phyloP scores from a whole-genome alignment of 2,329 filamentous ascomycete species.

The Beauveria scarabaeidicola region DNA sequence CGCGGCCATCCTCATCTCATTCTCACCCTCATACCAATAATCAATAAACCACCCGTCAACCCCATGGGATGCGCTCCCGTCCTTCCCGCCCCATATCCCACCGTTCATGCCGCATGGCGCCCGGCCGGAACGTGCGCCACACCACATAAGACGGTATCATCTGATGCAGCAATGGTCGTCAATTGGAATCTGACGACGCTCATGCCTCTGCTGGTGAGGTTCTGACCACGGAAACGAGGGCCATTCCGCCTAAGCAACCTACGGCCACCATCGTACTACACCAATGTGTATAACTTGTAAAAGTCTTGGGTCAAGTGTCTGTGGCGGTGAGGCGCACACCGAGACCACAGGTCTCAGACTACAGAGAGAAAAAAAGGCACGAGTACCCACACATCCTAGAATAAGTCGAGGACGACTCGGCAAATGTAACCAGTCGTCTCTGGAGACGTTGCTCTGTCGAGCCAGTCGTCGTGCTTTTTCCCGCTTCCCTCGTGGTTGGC shows the following conservation, averaged over 20 bases:
- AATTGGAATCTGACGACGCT: background rate
- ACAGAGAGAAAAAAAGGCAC: background rate
- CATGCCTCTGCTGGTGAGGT: background rate
- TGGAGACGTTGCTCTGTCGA: background rate
- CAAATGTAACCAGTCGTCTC: background rate
- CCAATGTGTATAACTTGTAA: background rate
- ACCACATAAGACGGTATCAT: background rate
- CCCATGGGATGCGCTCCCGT: slow-evolving; percentile 6
- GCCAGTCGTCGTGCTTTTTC: background rate
- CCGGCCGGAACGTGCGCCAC: slow-evolving; percentile 2
- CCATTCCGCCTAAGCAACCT: background rate
- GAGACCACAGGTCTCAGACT: background rate
- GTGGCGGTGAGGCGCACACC: background rate
- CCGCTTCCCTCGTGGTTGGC: background rate
- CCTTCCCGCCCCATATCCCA: slow-evolving; percentile 3
- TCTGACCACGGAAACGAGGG: background rate
- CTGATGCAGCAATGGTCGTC: background rate
- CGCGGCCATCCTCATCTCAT: background rate
- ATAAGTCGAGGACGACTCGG: background rate
- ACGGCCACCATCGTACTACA: background rate
- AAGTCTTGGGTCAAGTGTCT: background rate
- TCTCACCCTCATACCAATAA: background rate
- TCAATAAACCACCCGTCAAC: background rate
- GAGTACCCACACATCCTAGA: background rate
- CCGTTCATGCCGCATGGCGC: slow-evolving; percentile 9